Conservation (phyloP, 2,329 filamentous ascomycete species). For the Colletotrichum tanaceti region DNA sequence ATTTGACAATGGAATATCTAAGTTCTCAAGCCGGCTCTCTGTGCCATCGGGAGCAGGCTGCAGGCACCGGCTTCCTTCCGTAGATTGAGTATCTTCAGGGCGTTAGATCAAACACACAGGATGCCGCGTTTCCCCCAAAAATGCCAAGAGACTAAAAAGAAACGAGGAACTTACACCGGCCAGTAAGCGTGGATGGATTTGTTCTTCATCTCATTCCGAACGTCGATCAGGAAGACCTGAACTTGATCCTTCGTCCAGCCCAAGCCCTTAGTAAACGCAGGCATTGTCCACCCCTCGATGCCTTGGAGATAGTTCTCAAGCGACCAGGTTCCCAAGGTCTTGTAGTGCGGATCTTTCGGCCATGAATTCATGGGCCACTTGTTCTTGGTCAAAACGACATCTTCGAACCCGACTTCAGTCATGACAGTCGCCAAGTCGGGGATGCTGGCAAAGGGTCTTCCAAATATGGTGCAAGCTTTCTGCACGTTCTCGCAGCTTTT, state of each 20-base stretch:
- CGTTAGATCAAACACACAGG: neutral
- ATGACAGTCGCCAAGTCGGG: slow-evolving; percentile 50
- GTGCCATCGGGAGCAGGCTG: no score
- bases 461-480: slow-evolving; percentile 46
- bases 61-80: neutral
- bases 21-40: no score
- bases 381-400: slow-evolving; percentile 60
- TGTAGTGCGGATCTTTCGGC: slow-evolving; percentile 62
- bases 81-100: neutral
- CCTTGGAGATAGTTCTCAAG: slow-evolving; percentile 41
- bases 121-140: no score
- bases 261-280: slow-evolving; percentile 4
- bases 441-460: slow-evolving; percentile 47
- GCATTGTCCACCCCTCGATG: slow-evolving; percentile 45
- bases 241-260: slow-evolving; percentile 12
- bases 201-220: slow-evolving; percentile 6
- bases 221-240: slow-evolving; percentile 2
- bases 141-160: no score
- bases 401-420: slow-evolving; percentile 63
- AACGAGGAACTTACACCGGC: slow-evolving; percentile 19
- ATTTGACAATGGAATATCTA: no score
- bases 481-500: slow-evolving; percentile 49
- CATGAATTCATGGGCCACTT: slow-evolving; percentile 64
- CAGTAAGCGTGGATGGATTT: slow-evolving; percentile 18
- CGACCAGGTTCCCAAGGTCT: slow-evolving; percentile 58